A percentile compares a stretch with the other conserved stretches of the same genome.
These are phyloP conservation scores for Phytophthora colocasiae DNA, from an alignment of 352 stramenopile species.

Conservation along the genomic window DNA sequence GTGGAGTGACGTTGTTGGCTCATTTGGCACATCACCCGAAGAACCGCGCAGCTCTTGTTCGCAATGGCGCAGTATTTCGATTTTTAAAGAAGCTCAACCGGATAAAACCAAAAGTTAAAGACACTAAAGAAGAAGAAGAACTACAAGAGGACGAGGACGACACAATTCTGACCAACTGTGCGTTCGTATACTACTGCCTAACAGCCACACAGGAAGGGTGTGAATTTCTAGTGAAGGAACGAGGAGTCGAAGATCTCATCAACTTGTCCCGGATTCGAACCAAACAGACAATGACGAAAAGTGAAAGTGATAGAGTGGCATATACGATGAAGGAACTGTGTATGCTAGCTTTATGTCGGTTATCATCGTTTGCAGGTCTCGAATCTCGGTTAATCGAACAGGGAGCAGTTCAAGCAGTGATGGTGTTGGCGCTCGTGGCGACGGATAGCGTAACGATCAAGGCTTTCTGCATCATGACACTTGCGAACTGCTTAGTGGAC, in stretches of 20 bases:
- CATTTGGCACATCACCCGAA: constrained; percentile 62
- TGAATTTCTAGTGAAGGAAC: constrained; percentile 77
- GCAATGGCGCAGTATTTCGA: constrained; percentile 61
- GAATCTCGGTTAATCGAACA: constrained; percentile 76
- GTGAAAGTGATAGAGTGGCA: neutral
- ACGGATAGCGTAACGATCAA: constrained; percentile 74
- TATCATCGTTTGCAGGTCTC: constrained; percentile 71
- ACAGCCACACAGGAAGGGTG: constrained; percentile 72
- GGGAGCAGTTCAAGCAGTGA: constrained; percentile 69
- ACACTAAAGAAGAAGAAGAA: constrained; percentile 21
- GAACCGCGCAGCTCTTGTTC: constrained; percentile 64
- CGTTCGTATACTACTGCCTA: constrained; percentile 73
- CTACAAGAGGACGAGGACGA: constrained; percentile 40
- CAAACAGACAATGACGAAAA: constrained; percentile 30
- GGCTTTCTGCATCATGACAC: constrained; percentile 71
- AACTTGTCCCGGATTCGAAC: constrained; percentile 58
- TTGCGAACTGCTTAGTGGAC: constrained; percentile 79
- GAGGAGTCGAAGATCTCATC: constrained; percentile 75
- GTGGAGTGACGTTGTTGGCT: constrained; percentile 66
- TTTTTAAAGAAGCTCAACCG: constrained; percentile 64
- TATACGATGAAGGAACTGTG: constrained; percentile 72
- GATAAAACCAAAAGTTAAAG: constrained; percentile 31
- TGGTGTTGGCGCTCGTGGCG: constrained; percentile 78
- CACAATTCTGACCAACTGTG: constrained; percentile 72
- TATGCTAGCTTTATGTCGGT: constrained; percentile 70